phyloP scores from a whole-genome alignment of 495 filamentous ascomycete genomes.

The Wilcoxina mikolae region DNA sequence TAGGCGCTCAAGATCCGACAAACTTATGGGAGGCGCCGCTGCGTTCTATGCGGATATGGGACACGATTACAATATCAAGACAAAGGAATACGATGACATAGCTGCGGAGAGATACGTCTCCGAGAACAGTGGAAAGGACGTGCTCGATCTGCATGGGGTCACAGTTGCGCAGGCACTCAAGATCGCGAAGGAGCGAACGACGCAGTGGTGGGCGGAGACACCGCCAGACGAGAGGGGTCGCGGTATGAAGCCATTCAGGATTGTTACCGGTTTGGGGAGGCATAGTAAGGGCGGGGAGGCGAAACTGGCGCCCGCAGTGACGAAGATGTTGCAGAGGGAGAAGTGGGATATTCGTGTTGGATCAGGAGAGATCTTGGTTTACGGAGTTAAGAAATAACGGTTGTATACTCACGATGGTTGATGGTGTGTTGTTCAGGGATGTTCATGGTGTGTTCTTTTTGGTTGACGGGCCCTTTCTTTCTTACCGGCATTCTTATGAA shows the following conservation, averaged over 20 bases:
- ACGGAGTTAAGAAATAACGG: conserved; percentile 11
- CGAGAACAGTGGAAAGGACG: conserved; percentile 39
- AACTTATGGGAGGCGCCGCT: conserved; percentile 49
- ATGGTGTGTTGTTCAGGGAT: not conserved
- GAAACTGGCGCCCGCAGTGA: conserved; percentile 66
- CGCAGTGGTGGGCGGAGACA: conserved; percentile 63
- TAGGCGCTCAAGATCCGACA: conserved; percentile 49
- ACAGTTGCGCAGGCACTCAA: conserved; percentile 62
- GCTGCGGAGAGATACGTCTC: conserved; percentile 48
- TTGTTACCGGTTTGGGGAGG: conserved; percentile 66
- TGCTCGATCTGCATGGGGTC: conserved; percentile 73
- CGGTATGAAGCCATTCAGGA: conserved; percentile 38
- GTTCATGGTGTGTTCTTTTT: too few species aligned
- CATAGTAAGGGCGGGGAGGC: conserved; percentile 67
- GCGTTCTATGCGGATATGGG: conserved; percentile 49
- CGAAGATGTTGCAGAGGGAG: conserved; percentile 54
- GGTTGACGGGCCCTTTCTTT: not conserved
- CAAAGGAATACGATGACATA: conserved; percentile 27
- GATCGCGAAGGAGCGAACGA: conserved; percentile 52
- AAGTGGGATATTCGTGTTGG: conserved; percentile 69
- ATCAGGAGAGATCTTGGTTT: conserved; percentile 49
- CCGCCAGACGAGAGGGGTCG: conserved; percentile 33
- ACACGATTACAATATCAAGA: conserved; percentile 37
- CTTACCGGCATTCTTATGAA: not conserved
- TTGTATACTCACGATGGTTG: too few species aligned